These are phyloP conservation scores for Coriolopsis trogii DNA, from an alignment of 1,284 basidiomycete genomes.

Conservation along the genomic window DNA sequence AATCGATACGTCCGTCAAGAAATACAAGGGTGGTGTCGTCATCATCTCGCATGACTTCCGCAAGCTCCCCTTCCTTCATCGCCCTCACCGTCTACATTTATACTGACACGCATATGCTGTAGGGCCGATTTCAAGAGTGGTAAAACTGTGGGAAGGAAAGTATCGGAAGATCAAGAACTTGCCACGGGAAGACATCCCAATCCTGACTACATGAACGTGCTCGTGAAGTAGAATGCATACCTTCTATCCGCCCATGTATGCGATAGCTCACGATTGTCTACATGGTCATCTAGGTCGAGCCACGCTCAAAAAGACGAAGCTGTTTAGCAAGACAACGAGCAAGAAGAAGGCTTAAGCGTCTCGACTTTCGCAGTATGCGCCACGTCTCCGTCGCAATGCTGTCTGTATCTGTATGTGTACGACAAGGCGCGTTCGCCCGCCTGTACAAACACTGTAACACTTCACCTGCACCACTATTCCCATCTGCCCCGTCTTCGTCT, in stretches of 20 bases:
- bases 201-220: conserved; percentile 88
- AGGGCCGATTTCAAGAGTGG: conserved; percentile 93
- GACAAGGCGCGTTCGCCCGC: background rate
- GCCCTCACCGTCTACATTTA: background rate
- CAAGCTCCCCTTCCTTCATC: conserved; percentile 38
- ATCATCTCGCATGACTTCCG: conserved; percentile 98
- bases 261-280: conserved; percentile 20
- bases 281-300: conserved; percentile 51
- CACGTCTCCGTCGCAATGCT: background rate
- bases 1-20: conserved; percentile 97
- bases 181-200: conserved; percentile 86
- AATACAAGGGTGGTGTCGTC: conserved; percentile 96
- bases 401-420: background rate
- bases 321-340: conserved; percentile 80
- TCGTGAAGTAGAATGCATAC: conserved; percentile 66
- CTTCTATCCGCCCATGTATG: background rate
- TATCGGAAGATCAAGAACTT: conserved; percentile 93
- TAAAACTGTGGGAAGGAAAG: conserved; percentile 98
- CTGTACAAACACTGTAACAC: conserved; percentile 17
- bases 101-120: conserved; percentile 4
- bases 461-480: conserved; percentile 11
- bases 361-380: too few relatives aligned
- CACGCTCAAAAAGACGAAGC: conserved; percentile 89
- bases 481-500: too few relatives aligned
- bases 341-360: conserved; percentile 55